These are phyloP conservation scores for Geranium rotundifolium DNA, from an alignment of 345 rosid genomes.

Conservation along the genomic window DNA sequence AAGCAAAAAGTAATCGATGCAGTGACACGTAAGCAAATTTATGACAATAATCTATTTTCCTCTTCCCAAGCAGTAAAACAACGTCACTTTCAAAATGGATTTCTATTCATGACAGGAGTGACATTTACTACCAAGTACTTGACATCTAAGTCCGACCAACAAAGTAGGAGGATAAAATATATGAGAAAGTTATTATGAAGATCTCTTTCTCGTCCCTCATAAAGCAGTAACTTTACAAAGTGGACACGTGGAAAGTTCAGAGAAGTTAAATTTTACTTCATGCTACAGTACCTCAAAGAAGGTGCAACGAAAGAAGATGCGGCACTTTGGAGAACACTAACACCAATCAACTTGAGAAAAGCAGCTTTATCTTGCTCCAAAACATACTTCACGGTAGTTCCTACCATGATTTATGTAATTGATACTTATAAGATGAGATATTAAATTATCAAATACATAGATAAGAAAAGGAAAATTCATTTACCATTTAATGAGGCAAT, in stretches of 20 bases:
- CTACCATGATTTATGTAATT: constrained; percentile 26
- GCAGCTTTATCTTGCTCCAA: constrained; percentile 90
- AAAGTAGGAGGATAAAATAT: too few species aligned
- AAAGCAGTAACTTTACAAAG: background rate
- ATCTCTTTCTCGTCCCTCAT: background rate
- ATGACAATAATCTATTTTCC: too few species aligned
- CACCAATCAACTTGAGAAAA: constrained; percentile 69
- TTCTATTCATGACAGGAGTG: too few species aligned
- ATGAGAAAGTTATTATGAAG: too few species aligned
- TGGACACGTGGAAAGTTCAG: background rate
- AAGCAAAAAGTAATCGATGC: too few species aligned
- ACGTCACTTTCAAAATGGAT: too few species aligned
- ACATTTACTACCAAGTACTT: too few species aligned
- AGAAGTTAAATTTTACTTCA: background rate
- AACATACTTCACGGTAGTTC: constrained; percentile 93
- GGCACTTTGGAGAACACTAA: constrained; percentile 88
- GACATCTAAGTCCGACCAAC: too few species aligned
- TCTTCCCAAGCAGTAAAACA: too few species aligned
- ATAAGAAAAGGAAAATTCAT: constrained; percentile 7
- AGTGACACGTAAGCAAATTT: too few species aligned
- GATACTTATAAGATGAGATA: constrained; percentile 10
- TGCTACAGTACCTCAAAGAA: constrained; percentile 54
- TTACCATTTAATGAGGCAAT: constrained; percentile 93
- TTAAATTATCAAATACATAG: constrained; percentile 5
- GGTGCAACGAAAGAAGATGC: constrained; percentile 94